These are phyloP conservation scores for Phaeosphaeriaceae sp. DNA, from an alignment of 2,329 filamentous ascomycete species.

Conservation along the genomic window DNA sequence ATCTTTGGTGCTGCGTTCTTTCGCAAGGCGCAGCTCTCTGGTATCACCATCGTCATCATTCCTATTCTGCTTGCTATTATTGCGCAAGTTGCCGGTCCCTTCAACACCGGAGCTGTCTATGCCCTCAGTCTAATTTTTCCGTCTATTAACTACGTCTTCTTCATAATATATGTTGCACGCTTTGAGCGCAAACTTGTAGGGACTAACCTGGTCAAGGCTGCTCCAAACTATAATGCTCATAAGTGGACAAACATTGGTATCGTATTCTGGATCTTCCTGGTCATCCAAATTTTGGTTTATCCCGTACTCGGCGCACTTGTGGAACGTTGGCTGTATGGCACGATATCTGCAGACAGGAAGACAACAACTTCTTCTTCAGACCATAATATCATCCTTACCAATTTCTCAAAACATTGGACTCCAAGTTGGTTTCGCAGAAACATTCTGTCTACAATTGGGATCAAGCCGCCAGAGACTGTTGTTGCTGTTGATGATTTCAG, in stretches of 20 bases:
- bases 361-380: constrained; percentile 45
- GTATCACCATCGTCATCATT: constrained; percentile 76
- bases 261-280: constrained; percentile 76
- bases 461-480: constrained; percentile 66
- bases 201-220: constrained; percentile 66
- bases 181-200: constrained; percentile 70
- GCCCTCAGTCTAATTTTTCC: constrained; percentile 79
- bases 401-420: constrained; percentile 79
- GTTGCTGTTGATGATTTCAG: constrained; percentile 78
- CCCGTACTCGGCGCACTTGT: constrained; percentile 76
- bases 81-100: constrained; percentile 73
- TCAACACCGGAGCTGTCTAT: constrained; percentile 68
- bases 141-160: constrained; percentile 87
- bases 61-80: constrained; percentile 80
- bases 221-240: constrained; percentile 57
- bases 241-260: constrained; percentile 73
- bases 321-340: constrained; percentile 78
- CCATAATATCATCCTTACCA: constrained; percentile 71
- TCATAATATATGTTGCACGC: constrained; percentile 76
- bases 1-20: constrained; percentile 85
- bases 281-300: constrained; percentile 79
- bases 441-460: constrained; percentile 54
- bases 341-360: constrained; percentile 63
- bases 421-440: constrained; percentile 66
- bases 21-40: constrained; percentile 84